Conservation (phyloP, 345 rosid genomes). For the Gossypium ekmanianum region DNA sequence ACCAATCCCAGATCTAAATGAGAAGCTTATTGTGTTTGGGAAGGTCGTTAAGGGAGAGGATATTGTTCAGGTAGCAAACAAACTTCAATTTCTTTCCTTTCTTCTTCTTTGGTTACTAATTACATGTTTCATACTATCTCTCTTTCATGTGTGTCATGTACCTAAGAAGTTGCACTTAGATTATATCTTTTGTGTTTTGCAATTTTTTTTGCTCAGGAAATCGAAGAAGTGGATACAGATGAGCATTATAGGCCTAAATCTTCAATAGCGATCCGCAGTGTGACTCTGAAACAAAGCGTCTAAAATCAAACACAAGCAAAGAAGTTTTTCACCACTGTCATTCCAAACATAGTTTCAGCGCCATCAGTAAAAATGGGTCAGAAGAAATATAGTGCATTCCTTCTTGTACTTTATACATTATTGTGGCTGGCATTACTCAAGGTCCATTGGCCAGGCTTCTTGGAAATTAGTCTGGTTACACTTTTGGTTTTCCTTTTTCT, state of each 20-base stretch:
- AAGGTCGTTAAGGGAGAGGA: slow-evolving; percentile 53
- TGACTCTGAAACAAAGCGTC: slow-evolving; percentile 52
- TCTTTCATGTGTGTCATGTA: neutral
- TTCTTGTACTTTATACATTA: neutral
- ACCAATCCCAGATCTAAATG: slow-evolving; percentile 52
- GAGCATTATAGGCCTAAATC: slow-evolving; percentile 83
- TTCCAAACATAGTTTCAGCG: neutral
- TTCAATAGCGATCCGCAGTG: slow-evolving; percentile 45
- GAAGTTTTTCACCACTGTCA: neutral
- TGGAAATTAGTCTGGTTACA: neutral
- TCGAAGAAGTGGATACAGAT: slow-evolving; percentile 93
- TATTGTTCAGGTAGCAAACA: slow-evolving; percentile 39
- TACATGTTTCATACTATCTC: neutral
- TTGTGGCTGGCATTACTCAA: neutral
- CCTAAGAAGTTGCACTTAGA: neutral
- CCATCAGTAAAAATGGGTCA: neutral
- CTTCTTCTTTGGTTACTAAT: too few species aligned
- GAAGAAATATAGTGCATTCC: neutral
- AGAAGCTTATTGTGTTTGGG: slow-evolving; percentile 58
- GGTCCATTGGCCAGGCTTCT: neutral
- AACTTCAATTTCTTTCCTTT: neutral
- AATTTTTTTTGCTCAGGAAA: slow-evolving; percentile 51
- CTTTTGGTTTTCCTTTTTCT: neutral
- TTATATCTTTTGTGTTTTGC: slow-evolving; percentile 11
- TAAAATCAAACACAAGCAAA: slow-evolving; percentile 19